A percentile compares a stretch with the other conserved stretches of the same genome.
Evolutionary conservation across 2,329 filamentous ascomycete genomes (phyloP).

Genomic region (Colletotrichum karsti): DNA sequence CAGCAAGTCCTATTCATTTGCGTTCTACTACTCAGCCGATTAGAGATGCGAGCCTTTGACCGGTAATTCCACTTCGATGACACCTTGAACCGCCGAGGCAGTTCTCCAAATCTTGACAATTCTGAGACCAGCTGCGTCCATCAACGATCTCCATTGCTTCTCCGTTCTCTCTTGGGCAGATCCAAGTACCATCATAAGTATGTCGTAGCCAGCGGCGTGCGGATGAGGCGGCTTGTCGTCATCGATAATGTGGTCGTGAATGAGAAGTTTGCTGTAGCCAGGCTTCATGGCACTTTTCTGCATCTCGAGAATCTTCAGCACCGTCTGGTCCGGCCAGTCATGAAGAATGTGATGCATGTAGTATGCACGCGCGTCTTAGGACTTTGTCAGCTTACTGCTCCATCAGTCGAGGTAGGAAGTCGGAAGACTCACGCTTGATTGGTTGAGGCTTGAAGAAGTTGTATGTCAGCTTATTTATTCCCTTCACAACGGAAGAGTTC

Average conservation of each 20-base stretch:
- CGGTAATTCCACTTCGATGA: not conserved
- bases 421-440: slow-evolving; percentile 28
- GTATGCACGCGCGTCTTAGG: slow-evolving; percentile 53
- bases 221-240: slow-evolving; percentile 34
- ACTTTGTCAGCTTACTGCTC: not conserved
- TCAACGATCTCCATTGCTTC: slow-evolving; percentile 3
- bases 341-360: slow-evolving; percentile 64
- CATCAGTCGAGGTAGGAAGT: fast-evolving
- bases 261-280: slow-evolving; percentile 45
- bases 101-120: slow-evolving; percentile 13
- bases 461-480: slow-evolving; percentile 34
- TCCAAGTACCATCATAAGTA: slow-evolving; percentile 3
- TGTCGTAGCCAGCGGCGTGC: not conserved
- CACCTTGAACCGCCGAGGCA: not conserved
- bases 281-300: slow-evolving; percentile 53
- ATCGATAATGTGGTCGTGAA: slow-evolving; percentile 47
- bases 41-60: slow-evolving; percentile 41
- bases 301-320: slow-evolving; percentile 47
- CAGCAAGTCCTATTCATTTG: too few species aligned
- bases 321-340: slow-evolving; percentile 60
- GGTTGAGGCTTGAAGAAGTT: slow-evolving; percentile 49
- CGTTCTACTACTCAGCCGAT: not conserved
- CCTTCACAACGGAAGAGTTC: not conserved
- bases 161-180: slow-evolving; percentile 4
- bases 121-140: slow-evolving; percentile 1